Percentiles rank a stretch among this genome's conserved stretches.
Conservation (phyloP, 352 stramenopile species). For the Phytophthora idaei region DNA sequence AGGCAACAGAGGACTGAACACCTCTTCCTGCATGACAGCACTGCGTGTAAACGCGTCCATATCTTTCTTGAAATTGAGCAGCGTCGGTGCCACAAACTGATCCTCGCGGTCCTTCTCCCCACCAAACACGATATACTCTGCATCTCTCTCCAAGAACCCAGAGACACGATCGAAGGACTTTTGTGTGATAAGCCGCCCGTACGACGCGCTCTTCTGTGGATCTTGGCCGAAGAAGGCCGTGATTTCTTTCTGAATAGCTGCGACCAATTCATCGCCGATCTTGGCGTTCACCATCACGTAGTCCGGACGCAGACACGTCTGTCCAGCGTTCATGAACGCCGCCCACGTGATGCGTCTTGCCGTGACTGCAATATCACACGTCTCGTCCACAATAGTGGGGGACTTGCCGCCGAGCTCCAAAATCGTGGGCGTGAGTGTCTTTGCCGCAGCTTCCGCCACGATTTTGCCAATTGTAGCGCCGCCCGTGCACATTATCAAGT, state of each 20-base stretch:
- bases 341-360: conserved; percentile 83
- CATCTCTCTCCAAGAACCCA: conserved; percentile 65
- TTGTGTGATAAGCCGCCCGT: conserved; percentile 74
- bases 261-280: conserved; percentile 63
- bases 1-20: conserved; percentile 96
- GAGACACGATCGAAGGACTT: conserved; percentile 56
- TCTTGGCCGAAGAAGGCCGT: conserved; percentile 65
- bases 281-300: conserved; percentile 90
- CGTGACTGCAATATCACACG: conserved; percentile 57
- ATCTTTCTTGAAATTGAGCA: conserved; percentile 89
- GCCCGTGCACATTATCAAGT: conserved; percentile 82
- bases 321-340: conserved; percentile 91
- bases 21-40: conserved; percentile 91
- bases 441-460: conserved; percentile 88
- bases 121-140: conserved; percentile 61
- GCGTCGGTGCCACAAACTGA: conserved; percentile 85
- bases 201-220: conserved; percentile 44
- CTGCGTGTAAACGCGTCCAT: conserved; percentile 52
- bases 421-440: conserved; percentile 93
- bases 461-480: conserved; percentile 85
- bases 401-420: conserved; percentile 96
- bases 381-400: conserved; percentile 84
- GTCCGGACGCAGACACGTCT: conserved; percentile 95
- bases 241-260: conserved; percentile 44
- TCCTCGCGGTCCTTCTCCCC: conserved; percentile 67